Percentiles rank a stretch among this genome's conserved stretches.
These are phyloP conservation scores for Aeschynomene evenia DNA, from an alignment of 306 rosid species.

Conservation along the genomic window DNA sequence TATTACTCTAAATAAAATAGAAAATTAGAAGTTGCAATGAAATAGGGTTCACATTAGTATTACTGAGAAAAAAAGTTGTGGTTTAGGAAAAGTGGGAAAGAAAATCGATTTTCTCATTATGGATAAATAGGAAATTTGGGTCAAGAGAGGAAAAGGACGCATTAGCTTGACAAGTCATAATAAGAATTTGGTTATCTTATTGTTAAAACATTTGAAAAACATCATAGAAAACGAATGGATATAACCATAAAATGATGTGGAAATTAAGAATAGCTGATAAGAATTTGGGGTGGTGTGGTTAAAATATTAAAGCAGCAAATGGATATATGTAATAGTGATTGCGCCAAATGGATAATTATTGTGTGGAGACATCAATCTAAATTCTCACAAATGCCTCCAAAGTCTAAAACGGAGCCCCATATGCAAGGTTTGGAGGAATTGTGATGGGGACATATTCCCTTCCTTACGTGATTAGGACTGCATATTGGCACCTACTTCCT, in stretches of 20 bases:
- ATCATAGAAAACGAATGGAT: neutral
- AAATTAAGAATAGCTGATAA: conserved; percentile 2
- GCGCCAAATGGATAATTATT: conserved; percentile 5
- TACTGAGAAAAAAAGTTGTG: no score
- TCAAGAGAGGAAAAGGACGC: neutral
- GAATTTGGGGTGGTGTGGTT: neutral
- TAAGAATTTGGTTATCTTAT: neutral
- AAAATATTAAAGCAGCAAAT: neutral
- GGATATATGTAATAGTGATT: conserved; percentile 27
- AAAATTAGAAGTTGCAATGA: neutral
- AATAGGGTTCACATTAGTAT: neutral
- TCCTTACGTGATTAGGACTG: conserved; percentile 31
- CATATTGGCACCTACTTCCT: neutral
- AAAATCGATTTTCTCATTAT: neutral
- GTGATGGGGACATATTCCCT: neutral
- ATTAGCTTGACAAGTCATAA: neutral
- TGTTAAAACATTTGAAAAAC: neutral
- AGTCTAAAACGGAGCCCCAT: neutral
- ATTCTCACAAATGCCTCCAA: neutral
- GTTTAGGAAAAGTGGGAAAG: neutral
- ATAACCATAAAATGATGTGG: conserved; percentile 23
- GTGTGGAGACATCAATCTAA: conserved; percentile 24
- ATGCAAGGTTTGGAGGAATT: neutral
- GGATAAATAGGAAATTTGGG: neutral
- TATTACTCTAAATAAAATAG: no score